Evolutionary conservation across 108 stramenopile species (phyloP).

Genomic region (Skeletonema menzelii): DNA sequence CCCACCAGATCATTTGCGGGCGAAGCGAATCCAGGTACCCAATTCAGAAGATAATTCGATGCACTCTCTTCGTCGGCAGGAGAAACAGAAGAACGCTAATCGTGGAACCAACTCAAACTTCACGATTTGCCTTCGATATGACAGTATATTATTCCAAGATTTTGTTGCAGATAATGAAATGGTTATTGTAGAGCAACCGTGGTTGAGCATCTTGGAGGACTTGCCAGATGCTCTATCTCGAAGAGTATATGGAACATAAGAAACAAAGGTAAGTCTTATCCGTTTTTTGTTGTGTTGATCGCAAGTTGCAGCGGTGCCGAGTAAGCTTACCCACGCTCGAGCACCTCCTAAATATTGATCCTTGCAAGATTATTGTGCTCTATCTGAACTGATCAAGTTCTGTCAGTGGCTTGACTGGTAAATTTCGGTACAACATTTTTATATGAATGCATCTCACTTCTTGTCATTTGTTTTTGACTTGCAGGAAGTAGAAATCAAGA

Average conservation of each 20-base stretch:
- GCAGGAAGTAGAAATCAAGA: background rate
- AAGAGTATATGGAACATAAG: slow-evolving; percentile 72
- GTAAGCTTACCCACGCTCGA: slow-evolving; percentile 23
- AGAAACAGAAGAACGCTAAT: slow-evolving; percentile 6
- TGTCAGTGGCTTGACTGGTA: slow-evolving; percentile 11
- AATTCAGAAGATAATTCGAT: slow-evolving; percentile 15
- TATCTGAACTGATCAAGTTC: slow-evolving; percentile 47
- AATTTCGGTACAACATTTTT: slow-evolving; percentile 23
- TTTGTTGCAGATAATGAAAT: slow-evolving; percentile 72
- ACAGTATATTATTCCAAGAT: slow-evolving; percentile 71
- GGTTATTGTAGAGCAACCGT: slow-evolving; percentile 86
- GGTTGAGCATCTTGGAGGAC: slow-evolving; percentile 72
- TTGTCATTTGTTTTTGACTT: background rate
- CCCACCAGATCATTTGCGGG: slow-evolving; percentile 65
- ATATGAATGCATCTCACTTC: background rate
- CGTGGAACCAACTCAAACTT: slow-evolving; percentile 40
- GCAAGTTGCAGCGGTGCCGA: slow-evolving; percentile 51
- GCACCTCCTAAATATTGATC: slow-evolving; percentile 29
- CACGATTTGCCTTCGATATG: slow-evolving; percentile 78
- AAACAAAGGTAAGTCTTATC: background rate
- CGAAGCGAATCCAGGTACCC: slow-evolving; percentile 25
- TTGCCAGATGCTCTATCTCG: slow-evolving; percentile 79
- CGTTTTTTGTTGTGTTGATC: background rate
- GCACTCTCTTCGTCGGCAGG: slow-evolving; percentile 7
- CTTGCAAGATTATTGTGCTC: slow-evolving; percentile 45